Evolutionary conservation across 2,329 filamentous ascomycete species (phyloP), one percentile per base, ranked within the genome.

Genomic region (Bipolaris bicolor): DNA sequence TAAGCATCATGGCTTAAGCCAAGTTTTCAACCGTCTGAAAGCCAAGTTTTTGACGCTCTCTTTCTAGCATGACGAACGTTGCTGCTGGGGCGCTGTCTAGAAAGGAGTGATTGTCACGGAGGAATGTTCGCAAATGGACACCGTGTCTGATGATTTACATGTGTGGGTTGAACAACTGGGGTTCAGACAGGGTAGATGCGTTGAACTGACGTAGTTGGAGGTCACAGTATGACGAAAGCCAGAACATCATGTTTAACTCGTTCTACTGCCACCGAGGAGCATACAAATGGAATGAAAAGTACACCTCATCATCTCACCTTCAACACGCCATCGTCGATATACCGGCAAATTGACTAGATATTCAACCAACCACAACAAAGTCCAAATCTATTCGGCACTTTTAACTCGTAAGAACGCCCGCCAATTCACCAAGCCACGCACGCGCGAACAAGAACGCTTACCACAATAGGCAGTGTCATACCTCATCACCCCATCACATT

Each of bases 1-100:
- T 40, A 46, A 31, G 48, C 53, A 52, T 13, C 40, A 34, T 24
- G 40, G 26, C 15, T 44, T 34, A 39, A 43, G 57, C 57, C 57
- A 59, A 59, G 57, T 59, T 56, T 41, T 31, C 26, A 57, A 57
- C 39, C 41, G 43, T 39, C 57, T 53, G 57, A 34, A 52, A 60
- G 57, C 57, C 57, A 60, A 60, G 57, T 58, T 57, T 57, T 49
- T 18, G 18, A 3, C 3, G 1, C 29, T 4, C 29, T 31, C 29
- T 2, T 31, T 31, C 29, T 10, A 31, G 29, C 29, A 31, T 31
- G 29, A 31, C 29, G 29, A 31, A 31, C 10, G 10, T 31, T 31
- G 29, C 4, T 31, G 29, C 29, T 13, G 26, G 9, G 10, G 26
- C 24, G 5, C 11, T 24, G 40, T 15, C 13, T 3, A 22, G 22